Base-by-base conservation (phyloP, 1,284 basidiomycete species). In the Irpex sp. region DNA sequence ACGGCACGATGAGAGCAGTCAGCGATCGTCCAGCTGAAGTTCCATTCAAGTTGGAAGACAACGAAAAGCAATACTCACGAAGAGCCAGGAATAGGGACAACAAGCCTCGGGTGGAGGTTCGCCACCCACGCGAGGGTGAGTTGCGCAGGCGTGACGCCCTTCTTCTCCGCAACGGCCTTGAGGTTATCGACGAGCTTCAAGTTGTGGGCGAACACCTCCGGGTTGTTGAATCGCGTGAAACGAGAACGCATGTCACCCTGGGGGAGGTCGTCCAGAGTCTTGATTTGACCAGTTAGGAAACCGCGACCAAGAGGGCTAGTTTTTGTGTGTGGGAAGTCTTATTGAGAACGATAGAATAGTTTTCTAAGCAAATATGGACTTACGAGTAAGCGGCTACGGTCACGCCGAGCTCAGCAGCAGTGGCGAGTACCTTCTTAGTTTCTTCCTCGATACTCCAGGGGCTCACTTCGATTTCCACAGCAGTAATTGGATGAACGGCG, bases 61-160 rank as follows among this genome's bases (percentile, higher is more conserved):
- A 28, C n/a, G 21, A 33, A 56, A 5, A 37, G 21, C 8, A 42
- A 51, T n/a, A 77, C 77, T 56, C 59, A 79, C 77, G 80, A 80
- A 1, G 81, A 82, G 4, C 83, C 83, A 0, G 84, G 82, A 52
- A 86, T 78, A 0, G 83, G 83, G 57, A 86, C 75, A 49, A 82
- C 74, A 2, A 54, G 52, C 57, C 81, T 80, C 19, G 72, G 70
- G 16, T 78, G 80, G 53, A 80, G 75, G 1, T 75, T 70, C 28
- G 74, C 69, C 8, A 88, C 77, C 85, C 86, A 90, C 0, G 87
- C 85, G 42, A 90, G 75, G 42, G 79, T 77, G 12, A 90, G 74
- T 70, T 89, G 86, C 0, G 82, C 80, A 0, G 82, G 72, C 0
- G 82, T 82, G 33, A 83, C 69, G 0, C 75, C 76, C 71, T 82